phyloP scores from a whole-genome alignment of 2,329 filamentous ascomycete species.

The Sporothrix mexicana region DNA sequence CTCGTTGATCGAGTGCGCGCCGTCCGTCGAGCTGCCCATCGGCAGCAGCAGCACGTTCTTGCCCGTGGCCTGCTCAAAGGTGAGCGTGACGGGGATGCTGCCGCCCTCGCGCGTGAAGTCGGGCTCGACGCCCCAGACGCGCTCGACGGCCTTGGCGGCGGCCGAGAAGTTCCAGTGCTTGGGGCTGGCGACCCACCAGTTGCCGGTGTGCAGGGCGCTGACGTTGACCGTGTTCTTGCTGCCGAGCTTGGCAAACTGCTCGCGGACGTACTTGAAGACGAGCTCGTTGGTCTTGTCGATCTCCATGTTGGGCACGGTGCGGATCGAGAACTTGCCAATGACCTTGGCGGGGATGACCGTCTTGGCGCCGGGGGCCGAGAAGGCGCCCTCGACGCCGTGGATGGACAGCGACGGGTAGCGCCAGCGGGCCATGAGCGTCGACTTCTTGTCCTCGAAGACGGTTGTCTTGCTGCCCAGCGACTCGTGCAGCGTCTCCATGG shows the following conservation, averaged over 20 bases:
- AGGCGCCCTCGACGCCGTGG: slow-evolving; percentile 94
- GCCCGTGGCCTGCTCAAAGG: slow-evolving; percentile 94
- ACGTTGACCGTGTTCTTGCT: slow-evolving; percentile 92
- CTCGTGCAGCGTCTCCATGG: slow-evolving; percentile 93
- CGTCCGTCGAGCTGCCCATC: slow-evolving; percentile 97
- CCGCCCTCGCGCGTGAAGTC: slow-evolving; percentile 97
- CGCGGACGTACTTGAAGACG: slow-evolving; percentile 82
- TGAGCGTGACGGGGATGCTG: slow-evolving; percentile 94
- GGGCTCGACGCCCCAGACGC: slow-evolving; percentile 90
- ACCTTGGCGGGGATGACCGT: slow-evolving; percentile 99
- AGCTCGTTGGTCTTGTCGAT: slow-evolving; percentile 84
- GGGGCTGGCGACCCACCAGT: slow-evolving; percentile 98
- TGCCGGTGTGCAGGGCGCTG: slow-evolving; percentile 84
- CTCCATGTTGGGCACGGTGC: slow-evolving; percentile 97
- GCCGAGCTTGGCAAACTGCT: slow-evolving; percentile 81
- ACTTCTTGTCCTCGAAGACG: slow-evolving; percentile 87
- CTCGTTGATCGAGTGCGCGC: slow-evolving; percentile 97
- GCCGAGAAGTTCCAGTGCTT: slow-evolving; percentile 99
- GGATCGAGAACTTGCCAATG: slow-evolving; percentile 96
- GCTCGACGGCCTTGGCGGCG: slow-evolving; percentile 92
- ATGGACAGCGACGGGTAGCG: slow-evolving; percentile 91
- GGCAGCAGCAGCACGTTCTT: slow-evolving; percentile 96
- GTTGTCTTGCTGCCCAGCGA: slow-evolving; percentile 87
- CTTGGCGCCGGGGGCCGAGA: slow-evolving; percentile 91
- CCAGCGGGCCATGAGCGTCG: slow-evolving; percentile 95